phyloP scores from a whole-genome alignment of 345 rosid species.

The Bruguiera parviflora region DNA sequence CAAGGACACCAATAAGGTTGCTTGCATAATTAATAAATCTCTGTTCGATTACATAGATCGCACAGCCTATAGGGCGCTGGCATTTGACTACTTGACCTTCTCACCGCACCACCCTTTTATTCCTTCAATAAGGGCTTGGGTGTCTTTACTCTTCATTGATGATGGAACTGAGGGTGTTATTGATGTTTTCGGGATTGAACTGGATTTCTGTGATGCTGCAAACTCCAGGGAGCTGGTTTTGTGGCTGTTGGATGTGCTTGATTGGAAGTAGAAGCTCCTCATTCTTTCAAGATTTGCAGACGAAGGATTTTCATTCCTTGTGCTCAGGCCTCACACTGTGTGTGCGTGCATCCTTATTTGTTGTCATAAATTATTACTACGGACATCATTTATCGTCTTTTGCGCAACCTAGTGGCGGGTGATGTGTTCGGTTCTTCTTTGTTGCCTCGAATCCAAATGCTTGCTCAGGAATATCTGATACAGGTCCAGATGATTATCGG shows the following conservation, averaged over 20 bases:
- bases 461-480: no score
- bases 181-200: slow-evolving; percentile 76
- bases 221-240: slow-evolving; percentile 77
- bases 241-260: slow-evolving; percentile 91
- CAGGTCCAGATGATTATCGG: no score
- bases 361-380: slow-evolving; percentile 11
- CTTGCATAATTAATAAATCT: slow-evolving; percentile 62
- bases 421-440: no score
- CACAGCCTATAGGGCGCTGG: slow-evolving; percentile 60
- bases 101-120: slow-evolving; percentile 78
- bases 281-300: neutral
- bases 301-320: neutral
- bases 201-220: slow-evolving; percentile 86
- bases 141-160: slow-evolving; percentile 76
- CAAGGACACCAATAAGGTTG: slow-evolving; percentile 66
- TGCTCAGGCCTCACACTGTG: neutral
- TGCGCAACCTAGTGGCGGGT: no score
- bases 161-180: slow-evolving; percentile 51
- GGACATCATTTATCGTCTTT: neutral
- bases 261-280: slow-evolving; percentile 67
- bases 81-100: slow-evolving; percentile 76
- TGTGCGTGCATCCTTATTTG: slow-evolving; percentile 16
- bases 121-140: slow-evolving; percentile 76
- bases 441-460: no score
- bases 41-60: slow-evolving; percentile 72